Conservation (phyloP, 2,329 filamentous ascomycete species). For the Aureobasidium melanogenum region DNA sequence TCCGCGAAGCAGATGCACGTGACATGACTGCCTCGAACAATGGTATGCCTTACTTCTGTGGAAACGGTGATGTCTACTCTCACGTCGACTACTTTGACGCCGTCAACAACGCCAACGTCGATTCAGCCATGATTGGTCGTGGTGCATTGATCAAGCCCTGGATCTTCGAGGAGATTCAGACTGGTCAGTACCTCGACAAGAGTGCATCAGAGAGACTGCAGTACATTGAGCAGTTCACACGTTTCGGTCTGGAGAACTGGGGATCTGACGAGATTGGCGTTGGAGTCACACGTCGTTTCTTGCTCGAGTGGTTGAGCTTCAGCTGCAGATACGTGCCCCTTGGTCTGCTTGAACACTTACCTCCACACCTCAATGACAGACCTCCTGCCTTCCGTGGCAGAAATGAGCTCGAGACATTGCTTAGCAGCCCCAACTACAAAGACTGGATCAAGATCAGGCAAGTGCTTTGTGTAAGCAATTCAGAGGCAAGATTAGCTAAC, state of each 20-base stretch:
- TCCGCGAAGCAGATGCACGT: constrained; percentile 65
- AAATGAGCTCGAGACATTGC: constrained; percentile 86
- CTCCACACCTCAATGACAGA: constrained; percentile 80
- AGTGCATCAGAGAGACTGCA: constrained; percentile 74
- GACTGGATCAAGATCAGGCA: constrained; percentile 99
- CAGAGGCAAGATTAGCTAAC: background rate
- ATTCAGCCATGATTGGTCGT: constrained; percentile 94
- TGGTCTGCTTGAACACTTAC: constrained; percentile 78
- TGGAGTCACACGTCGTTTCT: constrained; percentile 80
- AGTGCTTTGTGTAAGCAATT: constrained; percentile 21
- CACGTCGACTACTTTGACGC: constrained; percentile 79
- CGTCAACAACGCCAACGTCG: constrained; percentile 68
- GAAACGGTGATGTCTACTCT: constrained; percentile 94
- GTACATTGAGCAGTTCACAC: constrained; percentile 81
- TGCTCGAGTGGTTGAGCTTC: constrained; percentile 95
- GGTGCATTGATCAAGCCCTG: constrained; percentile 96
- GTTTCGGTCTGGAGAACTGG: constrained; percentile 89
- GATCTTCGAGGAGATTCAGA: constrained; percentile 94
- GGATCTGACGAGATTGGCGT: constrained; percentile 91
- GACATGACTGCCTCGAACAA: constrained; percentile 57
- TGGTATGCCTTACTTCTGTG: constrained; percentile 78
- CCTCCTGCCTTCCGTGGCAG: constrained; percentile 76
- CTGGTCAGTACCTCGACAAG: constrained; percentile 92
- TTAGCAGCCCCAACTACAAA: constrained; percentile 83
- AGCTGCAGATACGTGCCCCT: constrained; percentile 84